These are phyloP conservation scores for Leishmania tarentolae DNA, from an alignment of 208 protist species.

Conservation along the genomic window DNA sequence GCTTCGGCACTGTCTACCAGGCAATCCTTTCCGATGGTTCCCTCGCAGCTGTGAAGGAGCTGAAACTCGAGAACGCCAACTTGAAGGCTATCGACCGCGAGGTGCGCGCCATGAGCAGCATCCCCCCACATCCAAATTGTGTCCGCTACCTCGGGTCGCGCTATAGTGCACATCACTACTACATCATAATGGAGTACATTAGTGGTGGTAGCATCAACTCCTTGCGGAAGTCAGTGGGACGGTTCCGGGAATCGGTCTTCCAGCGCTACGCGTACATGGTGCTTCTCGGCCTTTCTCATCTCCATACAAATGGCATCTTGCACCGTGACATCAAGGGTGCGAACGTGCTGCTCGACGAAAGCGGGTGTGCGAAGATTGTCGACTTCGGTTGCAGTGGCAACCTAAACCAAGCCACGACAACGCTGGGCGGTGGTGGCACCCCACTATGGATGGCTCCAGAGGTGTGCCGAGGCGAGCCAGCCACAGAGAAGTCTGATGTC, in stretches of 20 bases:
- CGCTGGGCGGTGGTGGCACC: constrained; percentile 58
- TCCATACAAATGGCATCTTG: constrained; percentile 82
- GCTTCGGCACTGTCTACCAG: constrained; percentile 80
- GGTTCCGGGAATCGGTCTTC: constrained; percentile 69
- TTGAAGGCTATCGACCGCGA: constrained; percentile 72
- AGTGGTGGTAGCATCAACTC: constrained; percentile 84
- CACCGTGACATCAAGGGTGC: constrained; percentile 92
- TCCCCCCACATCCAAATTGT: constrained; percentile 77
- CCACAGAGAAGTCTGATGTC: constrained; percentile 78
- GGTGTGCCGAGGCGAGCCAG: constrained; percentile 71
- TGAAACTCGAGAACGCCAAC: constrained; percentile 61
- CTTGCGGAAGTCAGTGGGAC: constrained; percentile 54
- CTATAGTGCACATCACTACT: constrained; percentile 66
- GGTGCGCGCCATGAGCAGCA: constrained; percentile 61
- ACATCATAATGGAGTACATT: constrained; percentile 88
- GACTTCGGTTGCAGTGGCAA: constrained; percentile 93
- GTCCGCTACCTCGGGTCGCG: constrained; percentile 79
- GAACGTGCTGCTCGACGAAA: constrained; percentile 89
- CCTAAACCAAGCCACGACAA: constrained; percentile 48
- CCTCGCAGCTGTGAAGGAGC: constrained; percentile 76
- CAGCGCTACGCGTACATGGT: constrained; percentile 81
- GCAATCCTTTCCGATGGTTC: constrained; percentile 64
- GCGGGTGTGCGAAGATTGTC: constrained; percentile 89
- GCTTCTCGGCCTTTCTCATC: constrained; percentile 66
- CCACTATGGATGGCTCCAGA: constrained; percentile 87